phyloP scores from a whole-genome alignment of 1,284 basidiomycete species.

The Cryptococcus hybrid region DNA sequence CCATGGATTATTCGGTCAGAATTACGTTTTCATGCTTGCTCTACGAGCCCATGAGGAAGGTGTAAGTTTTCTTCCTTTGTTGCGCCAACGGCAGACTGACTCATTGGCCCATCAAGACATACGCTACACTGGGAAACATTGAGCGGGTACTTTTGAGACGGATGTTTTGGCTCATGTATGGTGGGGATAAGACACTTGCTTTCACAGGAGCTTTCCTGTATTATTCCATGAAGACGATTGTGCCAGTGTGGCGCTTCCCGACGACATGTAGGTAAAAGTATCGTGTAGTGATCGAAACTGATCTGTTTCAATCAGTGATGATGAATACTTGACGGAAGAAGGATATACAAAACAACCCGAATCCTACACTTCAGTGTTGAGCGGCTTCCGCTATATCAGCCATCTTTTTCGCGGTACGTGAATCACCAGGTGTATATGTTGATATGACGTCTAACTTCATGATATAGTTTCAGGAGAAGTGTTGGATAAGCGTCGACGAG shows the following conservation, averaged over 20 bases:
- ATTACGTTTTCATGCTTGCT: constrained; percentile 33
- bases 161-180: constrained; percentile 46
- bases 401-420: constrained; percentile 31
- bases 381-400: constrained; percentile 42
- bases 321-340: constrained; percentile 43
- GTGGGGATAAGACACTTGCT: constrained; percentile 43
- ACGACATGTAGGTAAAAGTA: constrained; percentile 23
- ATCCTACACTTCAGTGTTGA: constrained; percentile 35
- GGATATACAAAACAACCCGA: constrained; percentile 40
- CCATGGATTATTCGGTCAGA: constrained; percentile 35
- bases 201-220: constrained; percentile 58
- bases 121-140: constrained; percentile 33
- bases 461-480: constrained; percentile 38
- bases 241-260: constrained; percentile 21
- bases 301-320: constrained; percentile 33
- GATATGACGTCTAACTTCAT: constrained; percentile 4
- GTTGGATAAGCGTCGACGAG: constrained; percentile 34
- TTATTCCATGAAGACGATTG: constrained; percentile 81
- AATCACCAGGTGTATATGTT: constrained; percentile 24
- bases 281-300: background rate
- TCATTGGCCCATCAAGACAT: constrained; percentile 16
- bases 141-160: constrained; percentile 35
- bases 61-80: constrained; percentile 14
- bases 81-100: constrained; percentile 2
- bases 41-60: constrained; percentile 39